These are phyloP conservation scores for Phaeosphaeria sp. DNA, from an alignment of 2,329 filamentous ascomycete genomes.

Conservation along the genomic window DNA sequence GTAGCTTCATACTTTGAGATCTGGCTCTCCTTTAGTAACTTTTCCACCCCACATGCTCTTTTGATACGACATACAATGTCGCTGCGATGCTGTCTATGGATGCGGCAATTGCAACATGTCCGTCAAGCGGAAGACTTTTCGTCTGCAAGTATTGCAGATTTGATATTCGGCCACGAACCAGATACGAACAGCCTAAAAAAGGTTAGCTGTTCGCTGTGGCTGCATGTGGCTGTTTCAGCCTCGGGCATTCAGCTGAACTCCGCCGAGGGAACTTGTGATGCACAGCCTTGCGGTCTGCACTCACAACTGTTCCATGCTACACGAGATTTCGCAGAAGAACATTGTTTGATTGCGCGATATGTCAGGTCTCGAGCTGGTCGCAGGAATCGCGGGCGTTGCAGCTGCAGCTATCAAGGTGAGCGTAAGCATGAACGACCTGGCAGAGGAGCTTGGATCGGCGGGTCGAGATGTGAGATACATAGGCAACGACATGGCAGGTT, in stretches of 20 bases:
- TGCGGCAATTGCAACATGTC: too few species aligned
- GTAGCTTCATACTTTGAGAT: too few species aligned
- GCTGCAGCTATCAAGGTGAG: slow-evolving; percentile 2
- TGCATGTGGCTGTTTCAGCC: not conserved
- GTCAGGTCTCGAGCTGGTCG: slow-evolving; percentile 4
- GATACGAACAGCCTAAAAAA: not conserved
- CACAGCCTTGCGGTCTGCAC: not conserved
- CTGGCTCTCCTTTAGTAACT: too few species aligned
- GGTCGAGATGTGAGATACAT: slow-evolving; percentile 6
- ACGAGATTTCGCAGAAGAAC: not conserved
- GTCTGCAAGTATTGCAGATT: too few species aligned
- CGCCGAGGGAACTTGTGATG: not conserved
- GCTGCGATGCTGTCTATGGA: too few species aligned
- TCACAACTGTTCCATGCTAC: not conserved
- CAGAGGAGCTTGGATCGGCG: slow-evolving; percentile 3
- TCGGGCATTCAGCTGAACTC: not conserved
- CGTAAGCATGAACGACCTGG: slow-evolving; percentile 4
- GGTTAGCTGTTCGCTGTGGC: not conserved
- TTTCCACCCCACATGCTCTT: too few species aligned
- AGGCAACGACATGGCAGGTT: slow-evolving; percentile 5
- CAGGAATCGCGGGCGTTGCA: slow-evolving; percentile 1
- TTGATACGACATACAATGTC: too few species aligned
- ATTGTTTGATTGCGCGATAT: not conserved
- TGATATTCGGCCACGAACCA: not conserved
- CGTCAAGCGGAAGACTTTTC: too few species aligned